Percentiles rank a stretch among this genome's conserved stretches.
Evolutionary conservation across 768 basidiomycete species (phyloP).

Genomic region (Russula sp.): DNA sequence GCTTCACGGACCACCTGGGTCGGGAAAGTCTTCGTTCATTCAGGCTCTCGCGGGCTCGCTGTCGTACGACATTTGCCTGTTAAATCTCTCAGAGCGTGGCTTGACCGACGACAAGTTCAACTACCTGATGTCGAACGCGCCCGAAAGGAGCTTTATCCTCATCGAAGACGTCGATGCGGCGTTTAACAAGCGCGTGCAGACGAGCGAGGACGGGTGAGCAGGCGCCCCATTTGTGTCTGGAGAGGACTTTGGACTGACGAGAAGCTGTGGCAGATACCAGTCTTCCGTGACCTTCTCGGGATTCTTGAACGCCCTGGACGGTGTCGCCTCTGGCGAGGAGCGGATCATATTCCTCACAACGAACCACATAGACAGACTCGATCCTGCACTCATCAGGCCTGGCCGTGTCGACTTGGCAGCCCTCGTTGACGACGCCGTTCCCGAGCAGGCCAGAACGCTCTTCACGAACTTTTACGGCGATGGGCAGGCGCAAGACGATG

Average conservation of each 20-base stretch:
- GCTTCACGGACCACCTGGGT: constrained; percentile 92
- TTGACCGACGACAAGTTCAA: constrained; percentile 95
- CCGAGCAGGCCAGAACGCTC: constrained; percentile 67
- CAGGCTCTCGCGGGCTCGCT: constrained; percentile 91
- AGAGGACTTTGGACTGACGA: constrained; percentile 13
- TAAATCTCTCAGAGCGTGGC: constrained; percentile 94
- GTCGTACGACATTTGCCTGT: constrained; percentile 90
- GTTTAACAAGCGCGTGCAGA: constrained; percentile 88
- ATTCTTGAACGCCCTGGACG: constrained; percentile 93
- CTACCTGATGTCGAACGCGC: constrained; percentile 86
- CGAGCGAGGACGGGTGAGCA: constrained; percentile 83
- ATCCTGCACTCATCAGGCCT: constrained; percentile 91
- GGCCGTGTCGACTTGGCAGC: constrained; percentile 88
- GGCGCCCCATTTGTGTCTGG: neutral
- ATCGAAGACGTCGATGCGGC: constrained; percentile 98
- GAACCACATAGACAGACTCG: constrained; percentile 85
- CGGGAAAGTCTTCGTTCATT: constrained; percentile 97
- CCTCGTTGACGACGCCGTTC: constrained; percentile 79
- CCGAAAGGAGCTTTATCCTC: constrained; percentile 88
- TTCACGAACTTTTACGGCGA: constrained; percentile 80
- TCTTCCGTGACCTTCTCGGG: constrained; percentile 97
- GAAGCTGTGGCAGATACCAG: constrained; percentile 56
- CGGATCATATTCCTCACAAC: constrained; percentile 99
- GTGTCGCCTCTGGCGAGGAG: constrained; percentile 95
- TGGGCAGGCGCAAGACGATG: constrained; percentile 26